Evolutionary conservation across 2,329 filamentous ascomycete species (phyloP), one percentile per base, ranked within the genome.

Genomic region (Lasiodiplodia gonubiensis): DNA sequence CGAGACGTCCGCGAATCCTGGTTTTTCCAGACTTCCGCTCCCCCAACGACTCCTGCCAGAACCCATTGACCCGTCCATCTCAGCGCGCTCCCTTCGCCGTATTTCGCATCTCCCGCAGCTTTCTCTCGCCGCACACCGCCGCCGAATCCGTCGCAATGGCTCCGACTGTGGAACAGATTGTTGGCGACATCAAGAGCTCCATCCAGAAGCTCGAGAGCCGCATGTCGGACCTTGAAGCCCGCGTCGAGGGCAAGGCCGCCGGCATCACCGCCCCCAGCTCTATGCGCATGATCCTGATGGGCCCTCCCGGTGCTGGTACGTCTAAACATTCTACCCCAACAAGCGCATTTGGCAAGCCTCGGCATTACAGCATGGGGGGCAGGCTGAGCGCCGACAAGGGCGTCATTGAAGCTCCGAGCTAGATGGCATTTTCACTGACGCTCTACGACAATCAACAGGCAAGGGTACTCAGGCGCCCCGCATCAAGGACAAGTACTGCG

Each of bases 401-500:
- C 51, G 12, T 51, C 39, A 11, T 59, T 65, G 25, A n/a, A 30
- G 30, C 54, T 49, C 16, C 14, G n/a, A 61, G 48, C 25, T 33
- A 59, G 66, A 67, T 69, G 72, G 10, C 39, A 33, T 10, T 33
- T 23, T 37, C 68, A 72, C 72, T 76, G 70, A 80, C 53, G 25
- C 21, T n/a, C 8, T 11, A n/a, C n/a, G 53, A 37, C 73, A 67
- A 46, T 37, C 42, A 27, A 70, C 77, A 98, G 95, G 95, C 85
- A 99, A 99, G 89, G 95, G 95, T 82, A 99, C 95, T 51, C 95
- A 99, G 83, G 95, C 95, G 68, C 95, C 95, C 72, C 94, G 91
- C 82, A 95, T 99, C 84, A 97, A 97, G 88, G 94, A 98, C 79
- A 96, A 92, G 85, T 99, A 94, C 85, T 93, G 90, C 80, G 93